Evolutionary conservation across 169 alveolate genomes (phyloP), one percentile per base, ranked within the genome.

Genomic region (Plasmodium ovale): DNA sequence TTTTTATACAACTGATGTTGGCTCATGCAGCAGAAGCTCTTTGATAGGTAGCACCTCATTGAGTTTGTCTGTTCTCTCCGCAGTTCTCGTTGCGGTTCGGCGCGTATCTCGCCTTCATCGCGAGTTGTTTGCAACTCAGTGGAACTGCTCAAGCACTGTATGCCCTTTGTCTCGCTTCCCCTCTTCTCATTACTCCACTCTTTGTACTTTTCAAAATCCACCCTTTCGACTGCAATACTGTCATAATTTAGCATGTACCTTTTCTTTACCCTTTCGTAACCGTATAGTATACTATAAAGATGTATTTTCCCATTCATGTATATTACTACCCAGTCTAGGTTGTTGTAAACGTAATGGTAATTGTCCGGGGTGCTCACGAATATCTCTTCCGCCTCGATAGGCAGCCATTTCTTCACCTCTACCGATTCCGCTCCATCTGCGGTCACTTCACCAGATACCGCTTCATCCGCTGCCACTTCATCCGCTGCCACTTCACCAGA

Each of bases 341-440:
- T 62, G 2, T 65, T 79, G 12, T 79, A 79, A n/a, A 79, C 73
- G 42, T 79, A 69, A 14, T 79, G 89, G 31, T 65, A 39, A 23
- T 79, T 64, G 21, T 79, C 89, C 6, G 89, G 89, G 10, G 89
- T 79, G 19, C 84, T 19, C 9, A 79, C 89, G 35, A 79, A 65
- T 49, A 79, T 47, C 35, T 79, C 82, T 14, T 42, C 53, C 5
- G 42, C 68, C 4, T 44, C n/a, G 27, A 44, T 39, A 1, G 0
- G 31, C 1, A 0, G 27, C 0, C 31, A 29, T 60, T 60, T 31
- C 31, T 60, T 16, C 39, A 6, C 16, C n/a, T 21, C 42, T 44
- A 4, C 44, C 31, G 23, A 27, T 71, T 0, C 0, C 16, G 2
- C 16, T 49, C 16, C 37, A 1, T 16, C 19, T 7, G 2, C 39